Base-by-base conservation (phyloP, 257 asterid species). In the Datura wrightii region DNA sequence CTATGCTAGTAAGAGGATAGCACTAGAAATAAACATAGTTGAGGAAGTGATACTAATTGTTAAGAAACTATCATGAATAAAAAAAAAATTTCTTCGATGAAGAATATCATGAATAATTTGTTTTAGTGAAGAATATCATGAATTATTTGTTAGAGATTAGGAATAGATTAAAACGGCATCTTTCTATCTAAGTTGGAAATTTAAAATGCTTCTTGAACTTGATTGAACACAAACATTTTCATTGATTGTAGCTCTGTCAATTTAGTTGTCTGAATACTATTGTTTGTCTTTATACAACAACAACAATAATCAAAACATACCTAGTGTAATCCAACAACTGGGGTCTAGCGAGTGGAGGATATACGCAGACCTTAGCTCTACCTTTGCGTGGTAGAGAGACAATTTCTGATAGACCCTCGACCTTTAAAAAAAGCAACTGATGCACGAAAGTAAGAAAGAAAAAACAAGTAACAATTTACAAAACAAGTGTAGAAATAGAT, bases 161-260 rank as follows among this genome's bases (percentile, higher is more conserved):
- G 52, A 69, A 39, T 8, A 16, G 78, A 69, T 37, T 69, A 69
- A 69, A 41, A 69, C 14, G 15, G 14, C 14, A 15, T 8, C 53
- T 15, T 69, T 39, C 78, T 69, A 39, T 69, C 52, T 39, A 69
- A 69, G 39, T 69, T 5, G 3, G 78, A 69, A 41, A 69, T 16
- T 66, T 69, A 69, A 69, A 69, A 69, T 16, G 78, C 52, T 16
- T 69, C 8, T 16, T 69, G 52, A 69, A 39, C 34, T 69, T 69
- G 78, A 41, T 69, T 39, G 14, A 16, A 13, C 31, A 14, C 34
- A 69, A 69, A n/a, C 13, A 39, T 16, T 67, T 8, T 4, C 8
- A 15, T 69, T 3, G 52, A 39, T 16, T 14, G 78, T 69, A 69
- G 52, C 52, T 69, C n/a, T 69, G 34, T 8, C 76, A 37, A 15